Conservation (phyloP, 306 rosid species). For the Mimosa bimucronata region DNA sequence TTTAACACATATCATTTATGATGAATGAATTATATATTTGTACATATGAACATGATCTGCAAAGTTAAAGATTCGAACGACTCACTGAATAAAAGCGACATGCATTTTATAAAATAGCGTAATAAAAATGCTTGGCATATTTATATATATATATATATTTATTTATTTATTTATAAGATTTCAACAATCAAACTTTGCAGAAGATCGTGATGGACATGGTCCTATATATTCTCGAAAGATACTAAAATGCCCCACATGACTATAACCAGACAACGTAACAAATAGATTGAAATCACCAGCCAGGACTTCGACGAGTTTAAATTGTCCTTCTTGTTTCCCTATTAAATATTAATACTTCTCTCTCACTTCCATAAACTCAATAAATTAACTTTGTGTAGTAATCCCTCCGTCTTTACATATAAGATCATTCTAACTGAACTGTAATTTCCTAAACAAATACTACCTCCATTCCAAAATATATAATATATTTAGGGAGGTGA, state of each 20-base stretch:
- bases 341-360: not conserved
- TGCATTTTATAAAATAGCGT: not conserved
- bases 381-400: not conserved
- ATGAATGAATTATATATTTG: not conserved
- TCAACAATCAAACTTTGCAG: not conserved
- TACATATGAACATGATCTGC: not conserved
- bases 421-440: too few relatives aligned
- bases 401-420: too few relatives aligned
- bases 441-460: too few relatives aligned
- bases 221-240: not conserved
- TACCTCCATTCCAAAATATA: too few relatives aligned
- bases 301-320: not conserved
- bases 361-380: not conserved
- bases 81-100: too few relatives aligned
- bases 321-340: conserved; percentile 3
- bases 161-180: not conserved
- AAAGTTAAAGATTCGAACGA: not conserved
- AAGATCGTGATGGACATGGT: not conserved
- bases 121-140: not conserved
- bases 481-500: too few relatives aligned
- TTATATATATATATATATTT: too few relatives aligned
- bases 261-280: not conserved
- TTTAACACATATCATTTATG: not conserved
- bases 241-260: not conserved
- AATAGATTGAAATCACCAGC: not conserved